Evolutionary conservation across 1,284 basidiomycete genomes (phyloP).

Genomic region (Trichosporon inkin): DNA sequence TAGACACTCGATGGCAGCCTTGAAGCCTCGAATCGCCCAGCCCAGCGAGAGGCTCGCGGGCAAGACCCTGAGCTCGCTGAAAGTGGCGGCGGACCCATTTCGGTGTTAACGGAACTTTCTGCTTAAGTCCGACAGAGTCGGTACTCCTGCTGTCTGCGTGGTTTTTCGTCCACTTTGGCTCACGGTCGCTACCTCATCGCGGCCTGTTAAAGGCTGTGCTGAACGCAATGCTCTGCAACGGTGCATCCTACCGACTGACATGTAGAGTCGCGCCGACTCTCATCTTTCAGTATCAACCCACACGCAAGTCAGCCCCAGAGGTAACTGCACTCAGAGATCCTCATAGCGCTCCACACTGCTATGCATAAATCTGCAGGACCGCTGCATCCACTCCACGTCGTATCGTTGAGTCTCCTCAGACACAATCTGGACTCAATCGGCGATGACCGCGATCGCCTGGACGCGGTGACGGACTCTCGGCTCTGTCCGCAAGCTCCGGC

Average conservation of each 20-base stretch:
- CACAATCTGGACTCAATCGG: not conserved
- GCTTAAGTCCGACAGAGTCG: not conserved
- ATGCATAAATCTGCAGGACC: too few species aligned
- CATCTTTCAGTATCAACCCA: too few species aligned
- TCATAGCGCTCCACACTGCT: too few species aligned
- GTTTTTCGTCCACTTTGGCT: not conserved
- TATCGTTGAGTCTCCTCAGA: not conserved
- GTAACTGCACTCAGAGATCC: too few species aligned
- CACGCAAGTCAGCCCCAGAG: too few species aligned
- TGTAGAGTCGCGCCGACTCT: too few species aligned
- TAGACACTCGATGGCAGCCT: constrained; percentile 10
- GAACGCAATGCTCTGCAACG: too few species aligned
- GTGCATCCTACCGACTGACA: too few species aligned
- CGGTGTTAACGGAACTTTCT: not conserved
- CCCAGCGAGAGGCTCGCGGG: not conserved
- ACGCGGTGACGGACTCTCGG: not conserved
- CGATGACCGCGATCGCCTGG: not conserved
- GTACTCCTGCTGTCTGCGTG: not conserved
- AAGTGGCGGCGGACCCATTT: constrained; percentile 4
- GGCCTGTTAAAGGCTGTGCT: too few species aligned
- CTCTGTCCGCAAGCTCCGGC: not conserved
- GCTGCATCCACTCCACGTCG: not conserved
- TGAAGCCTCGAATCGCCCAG: constrained; percentile 2
- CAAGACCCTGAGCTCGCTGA: not conserved
- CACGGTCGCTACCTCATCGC: not conserved